Evolutionary conservation across 306 rosid genomes (phyloP).

Genomic region (Vigna hirtella): DNA sequence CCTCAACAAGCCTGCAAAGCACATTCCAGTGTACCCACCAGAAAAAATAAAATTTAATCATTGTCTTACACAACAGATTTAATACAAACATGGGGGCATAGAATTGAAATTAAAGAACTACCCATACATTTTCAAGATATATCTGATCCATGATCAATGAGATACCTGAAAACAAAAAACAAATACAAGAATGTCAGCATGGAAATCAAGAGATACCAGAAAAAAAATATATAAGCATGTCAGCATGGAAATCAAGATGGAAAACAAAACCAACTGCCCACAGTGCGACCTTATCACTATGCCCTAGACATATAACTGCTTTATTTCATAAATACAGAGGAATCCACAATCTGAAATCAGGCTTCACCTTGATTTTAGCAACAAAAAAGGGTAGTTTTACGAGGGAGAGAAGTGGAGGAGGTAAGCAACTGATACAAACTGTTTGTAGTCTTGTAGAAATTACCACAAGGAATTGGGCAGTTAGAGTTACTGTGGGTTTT

Average conservation of each 20-base stretch:
- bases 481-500: conserved; percentile 57
- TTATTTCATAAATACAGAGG: conserved; percentile 52
- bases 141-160: conserved; percentile 89
- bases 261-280: conserved; percentile 13
- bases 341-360: conserved; percentile 42
- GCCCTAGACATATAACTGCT: conserved; percentile 28
- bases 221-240: too few species aligned
- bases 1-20: conserved; percentile 57
- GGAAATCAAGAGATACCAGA: too few species aligned
- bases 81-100: not conserved
- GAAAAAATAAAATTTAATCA: not conserved
- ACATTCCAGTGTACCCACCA: conserved; percentile 71
- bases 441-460: conserved; percentile 42
- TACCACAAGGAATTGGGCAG: conserved; percentile 52
- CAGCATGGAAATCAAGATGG: not conserved
- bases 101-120: not conserved
- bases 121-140: conserved; percentile 11
- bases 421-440: conserved; percentile 39
- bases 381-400: conserved; percentile 45
- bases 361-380: conserved; percentile 37
- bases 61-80: conserved; percentile 2
- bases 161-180: conserved; percentile 75
- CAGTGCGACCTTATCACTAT: not conserved
- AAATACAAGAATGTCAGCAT: conserved; percentile 44
- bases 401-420: conserved; percentile 36